Conservation (phyloP, 345 rosid genomes). For the Acer saccharum region DNA sequence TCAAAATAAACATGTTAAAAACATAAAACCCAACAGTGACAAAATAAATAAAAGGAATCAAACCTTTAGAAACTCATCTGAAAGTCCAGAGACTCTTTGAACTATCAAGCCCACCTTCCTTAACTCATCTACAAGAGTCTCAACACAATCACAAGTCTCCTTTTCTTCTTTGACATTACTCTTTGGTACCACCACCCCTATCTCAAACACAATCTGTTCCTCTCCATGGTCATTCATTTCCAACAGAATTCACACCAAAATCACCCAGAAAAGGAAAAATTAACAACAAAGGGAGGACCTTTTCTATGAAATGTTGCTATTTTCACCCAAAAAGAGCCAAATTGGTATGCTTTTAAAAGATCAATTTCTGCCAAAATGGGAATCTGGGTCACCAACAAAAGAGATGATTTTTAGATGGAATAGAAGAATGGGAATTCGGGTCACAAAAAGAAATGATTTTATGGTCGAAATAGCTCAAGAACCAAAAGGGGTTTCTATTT, state of each 20-base stretch:
- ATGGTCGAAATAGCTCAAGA: background rate
- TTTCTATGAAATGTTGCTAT: background rate
- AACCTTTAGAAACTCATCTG: conserved; percentile 83
- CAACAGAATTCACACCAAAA: conserved; percentile 14
- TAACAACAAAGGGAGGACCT: conserved; percentile 4
- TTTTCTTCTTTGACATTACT: conserved; percentile 41
- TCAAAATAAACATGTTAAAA: background rate
- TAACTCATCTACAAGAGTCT: conserved; percentile 64
- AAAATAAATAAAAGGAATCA: background rate
- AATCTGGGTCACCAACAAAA: background rate
- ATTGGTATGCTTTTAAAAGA: background rate
- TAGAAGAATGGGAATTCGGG: background rate
- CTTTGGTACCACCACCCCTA: conserved; percentile 74
- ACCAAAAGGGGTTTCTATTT: background rate
- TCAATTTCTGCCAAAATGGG: conserved; percentile 7
- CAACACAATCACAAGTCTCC: conserved; percentile 52
- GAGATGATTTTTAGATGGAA: background rate
- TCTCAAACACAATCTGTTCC: conserved; percentile 58
- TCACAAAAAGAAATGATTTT: background rate
- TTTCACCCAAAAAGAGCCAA: conserved; percentile 2
- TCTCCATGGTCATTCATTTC: conserved; percentile 60
- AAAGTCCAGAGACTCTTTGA: conserved; percentile 65
- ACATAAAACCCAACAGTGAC: background rate
- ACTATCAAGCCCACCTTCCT: conserved; percentile 62
- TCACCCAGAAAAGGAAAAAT: background rate